These are phyloP conservation scores for Wilcoxina mikolae DNA, from an alignment of 495 filamentous ascomycete species.

Conservation along the genomic window DNA sequence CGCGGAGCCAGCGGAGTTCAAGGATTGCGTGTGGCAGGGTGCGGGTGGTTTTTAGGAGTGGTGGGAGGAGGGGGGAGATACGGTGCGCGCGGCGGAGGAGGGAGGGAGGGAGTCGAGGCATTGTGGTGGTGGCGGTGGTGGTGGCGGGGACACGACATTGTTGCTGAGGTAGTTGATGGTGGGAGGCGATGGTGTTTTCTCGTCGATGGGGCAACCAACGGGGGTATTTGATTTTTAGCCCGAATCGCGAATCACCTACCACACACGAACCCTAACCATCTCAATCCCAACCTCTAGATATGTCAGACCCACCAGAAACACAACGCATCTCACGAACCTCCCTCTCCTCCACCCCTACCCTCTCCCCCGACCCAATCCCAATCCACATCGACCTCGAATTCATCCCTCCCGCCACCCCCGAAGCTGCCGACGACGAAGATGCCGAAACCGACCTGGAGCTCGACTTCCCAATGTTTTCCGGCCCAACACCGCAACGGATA, in stretches of 20 bases:
- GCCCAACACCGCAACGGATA: conserved; percentile 9
- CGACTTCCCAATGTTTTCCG: conserved; percentile 18
- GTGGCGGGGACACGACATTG: background rate
- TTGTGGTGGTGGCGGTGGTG: conserved; percentile 27
- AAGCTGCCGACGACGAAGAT: background rate
- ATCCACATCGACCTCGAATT: conserved; percentile 14
- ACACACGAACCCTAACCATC: background rate
- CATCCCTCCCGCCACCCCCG: conserved; percentile 1
- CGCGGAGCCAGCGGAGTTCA: conserved; percentile 77
- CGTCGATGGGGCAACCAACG: background rate
- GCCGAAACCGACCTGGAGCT: conserved; percentile 8
- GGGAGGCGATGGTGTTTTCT: no score
- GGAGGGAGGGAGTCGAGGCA: conserved; percentile 59
- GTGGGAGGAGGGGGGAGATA: conserved; percentile 45
- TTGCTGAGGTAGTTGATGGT: background rate
- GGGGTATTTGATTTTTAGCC: background rate
- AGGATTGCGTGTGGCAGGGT: conserved; percentile 49
- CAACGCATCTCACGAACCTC: conserved; percentile 9
- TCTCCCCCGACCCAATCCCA: background rate
- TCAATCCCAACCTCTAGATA: background rate
- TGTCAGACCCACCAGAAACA: conserved; percentile 12
- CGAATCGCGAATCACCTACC: background rate
- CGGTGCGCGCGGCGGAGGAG: conserved; percentile 43
- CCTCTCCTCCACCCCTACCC: background rate
- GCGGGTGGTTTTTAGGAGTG: conserved; percentile 56